Conservation (phyloP, 1,284 basidiomycete genomes). For the Tylopilus sp. region DNA sequence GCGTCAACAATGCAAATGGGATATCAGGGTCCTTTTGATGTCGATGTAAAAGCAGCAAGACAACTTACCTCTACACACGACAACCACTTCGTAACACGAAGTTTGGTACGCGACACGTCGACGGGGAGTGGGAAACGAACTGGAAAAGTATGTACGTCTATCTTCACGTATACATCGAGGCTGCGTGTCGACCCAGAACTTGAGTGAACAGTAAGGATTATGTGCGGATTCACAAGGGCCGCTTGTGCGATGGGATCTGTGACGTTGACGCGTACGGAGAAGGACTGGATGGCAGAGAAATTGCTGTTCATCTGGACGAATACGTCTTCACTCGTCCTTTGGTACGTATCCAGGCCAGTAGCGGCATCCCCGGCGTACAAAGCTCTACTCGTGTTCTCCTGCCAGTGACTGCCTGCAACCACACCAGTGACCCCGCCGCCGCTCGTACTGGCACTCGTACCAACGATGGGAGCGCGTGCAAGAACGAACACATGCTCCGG, state of each 20-base stretch:
- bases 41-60: neutral
- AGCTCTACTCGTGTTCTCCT: neutral
- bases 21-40: neutral
- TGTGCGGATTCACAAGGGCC: conserved; percentile 10
- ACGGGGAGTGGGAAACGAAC: conserved; percentile 35
- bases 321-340: neutral
- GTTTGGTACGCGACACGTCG: conserved; percentile 31
- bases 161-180: conserved; percentile 7
- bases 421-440: neutral
- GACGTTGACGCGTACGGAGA: conserved; percentile 22
- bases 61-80: conserved; percentile 48
- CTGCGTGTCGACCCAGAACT: neutral
- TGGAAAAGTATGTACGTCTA: conserved; percentile 8
- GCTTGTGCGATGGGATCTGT: conserved; percentile 14
- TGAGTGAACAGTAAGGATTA: conserved; percentile 9
- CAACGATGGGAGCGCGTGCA: conserved; percentile 10
- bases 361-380: neutral
- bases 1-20: too few species aligned
- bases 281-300: conserved; percentile 5
- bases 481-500: conserved; percentile 35
- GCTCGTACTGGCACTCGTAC: neutral
- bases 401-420: conserved; percentile 6
- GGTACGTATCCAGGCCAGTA: neutral
- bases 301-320: conserved; percentile 15
- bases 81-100: conserved; percentile 50